phyloP scores from a whole-genome alignment of 225 moss, liverwort and hornwort genomes.

The Pleurozium schreberi region DNA sequence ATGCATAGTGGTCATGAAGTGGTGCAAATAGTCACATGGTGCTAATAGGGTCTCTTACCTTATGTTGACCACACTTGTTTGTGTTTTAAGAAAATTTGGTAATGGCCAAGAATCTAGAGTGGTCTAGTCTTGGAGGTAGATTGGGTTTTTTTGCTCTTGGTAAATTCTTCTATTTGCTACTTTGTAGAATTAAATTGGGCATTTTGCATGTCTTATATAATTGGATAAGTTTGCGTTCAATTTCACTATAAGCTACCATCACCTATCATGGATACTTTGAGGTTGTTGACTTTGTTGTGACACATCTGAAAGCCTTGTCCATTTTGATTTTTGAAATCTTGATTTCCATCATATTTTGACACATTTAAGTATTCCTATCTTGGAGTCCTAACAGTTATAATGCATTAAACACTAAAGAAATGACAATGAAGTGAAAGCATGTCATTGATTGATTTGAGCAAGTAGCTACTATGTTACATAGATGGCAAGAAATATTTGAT shows the following conservation, averaged over 20 bases:
- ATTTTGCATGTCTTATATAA: background rate
- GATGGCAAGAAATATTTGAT: background rate
- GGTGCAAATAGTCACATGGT: background rate
- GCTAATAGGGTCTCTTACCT: background rate
- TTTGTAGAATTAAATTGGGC: background rate
- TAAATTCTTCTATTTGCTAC: background rate
- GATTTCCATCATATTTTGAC: background rate
- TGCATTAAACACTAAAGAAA: background rate
- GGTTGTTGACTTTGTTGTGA: background rate
- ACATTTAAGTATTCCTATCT: background rate
- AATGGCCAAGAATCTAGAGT: background rate
- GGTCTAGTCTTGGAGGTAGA: background rate
- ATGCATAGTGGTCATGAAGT: background rate
- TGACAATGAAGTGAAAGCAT: background rate
- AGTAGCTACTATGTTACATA: rapidly evolving
- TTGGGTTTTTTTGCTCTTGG: background rate
- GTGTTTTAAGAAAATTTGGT: background rate
- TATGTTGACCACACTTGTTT: background rate
- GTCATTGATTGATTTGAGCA: background rate
- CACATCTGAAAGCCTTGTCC: background rate
- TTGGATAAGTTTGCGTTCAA: background rate
- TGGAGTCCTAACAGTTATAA: background rate
- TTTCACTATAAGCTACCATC: rapidly evolving
- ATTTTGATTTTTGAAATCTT: background rate
- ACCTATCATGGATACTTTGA: background rate